phyloP scores from a whole-genome alignment of 345 rosid genomes.

The Excoecaria cochinchinensis region DNA sequence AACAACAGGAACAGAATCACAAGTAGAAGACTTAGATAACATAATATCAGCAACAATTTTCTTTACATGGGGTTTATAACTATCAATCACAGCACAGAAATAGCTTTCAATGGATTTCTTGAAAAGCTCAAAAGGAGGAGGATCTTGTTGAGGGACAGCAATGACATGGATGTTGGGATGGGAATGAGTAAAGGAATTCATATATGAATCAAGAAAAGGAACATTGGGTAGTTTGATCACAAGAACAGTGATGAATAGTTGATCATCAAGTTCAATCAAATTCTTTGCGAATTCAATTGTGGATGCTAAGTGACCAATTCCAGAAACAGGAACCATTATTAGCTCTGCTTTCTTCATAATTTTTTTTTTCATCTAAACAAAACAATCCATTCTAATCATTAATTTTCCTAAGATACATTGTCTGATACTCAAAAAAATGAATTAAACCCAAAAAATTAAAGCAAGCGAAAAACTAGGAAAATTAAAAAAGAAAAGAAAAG shows the following conservation, averaged over 20 bases:
- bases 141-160: constrained; percentile 31
- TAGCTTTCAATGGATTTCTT: constrained; percentile 22
- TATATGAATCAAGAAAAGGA: constrained; percentile 6
- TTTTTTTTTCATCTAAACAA: too few species aligned
- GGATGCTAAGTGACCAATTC: constrained; percentile 46
- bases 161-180: constrained; percentile 33
- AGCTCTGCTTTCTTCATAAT: constrained; percentile 33
- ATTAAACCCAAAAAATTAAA: too few species aligned
- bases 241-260: constrained; percentile 33
- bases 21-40: background rate
- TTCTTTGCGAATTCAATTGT: constrained; percentile 44
- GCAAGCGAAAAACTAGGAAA: too few species aligned
- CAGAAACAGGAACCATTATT: constrained; percentile 34
- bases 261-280: constrained; percentile 34
- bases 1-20: constrained; percentile 11
- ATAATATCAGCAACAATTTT: constrained; percentile 1
- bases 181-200: constrained; percentile 15
- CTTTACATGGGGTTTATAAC: constrained; percentile 1
- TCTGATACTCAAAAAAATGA: too few species aligned
- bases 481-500: too few species aligned
- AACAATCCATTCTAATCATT: too few species aligned
- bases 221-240: constrained; percentile 10
- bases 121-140: constrained; percentile 22
- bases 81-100: background rate
- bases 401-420: too few species aligned